A percentile compares a stretch with the other conserved stretches of the same genome.
Evolutionary conservation across 2,329 filamentous ascomycete genomes (phyloP).

Genomic region (Colletotrichum tanaceti): DNA sequence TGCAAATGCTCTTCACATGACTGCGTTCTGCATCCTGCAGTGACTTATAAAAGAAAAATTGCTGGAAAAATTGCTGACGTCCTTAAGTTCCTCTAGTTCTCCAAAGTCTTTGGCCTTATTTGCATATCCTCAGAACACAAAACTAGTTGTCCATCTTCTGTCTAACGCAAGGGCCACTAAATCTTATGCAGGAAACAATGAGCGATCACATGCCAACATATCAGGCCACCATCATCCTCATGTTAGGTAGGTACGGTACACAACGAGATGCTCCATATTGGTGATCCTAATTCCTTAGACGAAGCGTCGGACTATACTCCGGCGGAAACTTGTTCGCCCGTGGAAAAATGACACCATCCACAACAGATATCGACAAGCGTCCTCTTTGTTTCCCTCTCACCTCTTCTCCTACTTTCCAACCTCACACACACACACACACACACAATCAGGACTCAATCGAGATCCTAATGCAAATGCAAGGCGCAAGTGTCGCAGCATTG

Average conservation of each 20-base stretch:
- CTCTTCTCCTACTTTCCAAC: not conserved
- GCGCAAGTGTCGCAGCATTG: not conserved
- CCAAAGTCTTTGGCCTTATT: not conserved
- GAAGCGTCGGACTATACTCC: not conserved
- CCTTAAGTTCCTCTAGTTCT: too few species aligned
- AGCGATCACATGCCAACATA: constrained; percentile 2
- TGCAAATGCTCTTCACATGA: not conserved
- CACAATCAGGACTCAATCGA: not conserved
- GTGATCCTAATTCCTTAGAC: not conserved
- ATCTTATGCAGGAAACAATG: not conserved
- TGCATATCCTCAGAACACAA: not conserved
- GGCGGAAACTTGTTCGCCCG: not conserved
- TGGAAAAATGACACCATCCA: not conserved
- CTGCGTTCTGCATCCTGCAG: not conserved
- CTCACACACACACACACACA: constrained; percentile 7
- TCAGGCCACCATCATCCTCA: not conserved
- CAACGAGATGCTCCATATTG: not conserved
- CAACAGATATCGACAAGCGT: not conserved
- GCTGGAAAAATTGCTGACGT: not conserved
- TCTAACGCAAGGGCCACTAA: too few species aligned
- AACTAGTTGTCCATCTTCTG: not conserved
- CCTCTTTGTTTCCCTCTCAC: too few species aligned
- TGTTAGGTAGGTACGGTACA: not conserved
- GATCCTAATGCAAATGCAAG: not conserved
- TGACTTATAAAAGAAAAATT: too few species aligned